These are phyloP conservation scores for Alnus glutinosa DNA, from an alignment of 306 rosid species.

Conservation along the genomic window DNA sequence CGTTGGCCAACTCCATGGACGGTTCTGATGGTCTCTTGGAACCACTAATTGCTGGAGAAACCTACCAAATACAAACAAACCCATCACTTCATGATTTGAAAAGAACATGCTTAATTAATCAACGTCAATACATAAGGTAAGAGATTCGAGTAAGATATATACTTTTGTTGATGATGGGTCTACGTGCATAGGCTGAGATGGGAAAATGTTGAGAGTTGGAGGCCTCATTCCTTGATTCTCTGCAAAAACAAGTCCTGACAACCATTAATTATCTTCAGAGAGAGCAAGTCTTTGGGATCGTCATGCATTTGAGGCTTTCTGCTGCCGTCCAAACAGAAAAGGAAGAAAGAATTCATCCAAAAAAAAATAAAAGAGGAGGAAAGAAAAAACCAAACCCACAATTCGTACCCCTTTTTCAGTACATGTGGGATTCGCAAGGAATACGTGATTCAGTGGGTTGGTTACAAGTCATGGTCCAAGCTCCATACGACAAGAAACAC, in stretches of 20 bases:
- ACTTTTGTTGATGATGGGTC: slow-evolving; percentile 79
- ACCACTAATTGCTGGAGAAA: slow-evolving; percentile 54
- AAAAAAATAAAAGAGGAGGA: not conserved
- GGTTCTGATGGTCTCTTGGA: slow-evolving; percentile 65
- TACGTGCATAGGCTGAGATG: slow-evolving; percentile 92
- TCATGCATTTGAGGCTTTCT: slow-evolving; percentile 38
- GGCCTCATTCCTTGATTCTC: slow-evolving; percentile 80
- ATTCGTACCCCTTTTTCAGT: slow-evolving; percentile 28
- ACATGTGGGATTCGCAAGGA: slow-evolving; percentile 40
- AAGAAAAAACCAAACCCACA: slow-evolving; percentile 37
- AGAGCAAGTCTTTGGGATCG: slow-evolving; percentile 15
- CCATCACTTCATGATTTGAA: not conserved
- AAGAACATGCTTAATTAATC: slow-evolving; percentile 3
- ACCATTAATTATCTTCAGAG: slow-evolving; percentile 8
- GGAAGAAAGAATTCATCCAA: too few relatives aligned
- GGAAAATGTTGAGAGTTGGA: slow-evolving; percentile 93
- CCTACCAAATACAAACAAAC: slow-evolving; percentile 34
- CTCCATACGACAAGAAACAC: slow-evolving; percentile 28
- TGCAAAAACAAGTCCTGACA: slow-evolving; percentile 33
- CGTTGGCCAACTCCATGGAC: slow-evolving; percentile 71
- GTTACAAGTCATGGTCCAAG: slow-evolving; percentile 57
- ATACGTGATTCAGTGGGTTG: slow-evolving; percentile 46
- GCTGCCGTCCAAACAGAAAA: slow-evolving; percentile 25
- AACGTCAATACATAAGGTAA: not conserved
- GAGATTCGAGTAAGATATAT: not conserved